phyloP scores from a whole-genome alignment of 2,329 filamentous ascomycete species.

The Setomelanomma holmii region DNA sequence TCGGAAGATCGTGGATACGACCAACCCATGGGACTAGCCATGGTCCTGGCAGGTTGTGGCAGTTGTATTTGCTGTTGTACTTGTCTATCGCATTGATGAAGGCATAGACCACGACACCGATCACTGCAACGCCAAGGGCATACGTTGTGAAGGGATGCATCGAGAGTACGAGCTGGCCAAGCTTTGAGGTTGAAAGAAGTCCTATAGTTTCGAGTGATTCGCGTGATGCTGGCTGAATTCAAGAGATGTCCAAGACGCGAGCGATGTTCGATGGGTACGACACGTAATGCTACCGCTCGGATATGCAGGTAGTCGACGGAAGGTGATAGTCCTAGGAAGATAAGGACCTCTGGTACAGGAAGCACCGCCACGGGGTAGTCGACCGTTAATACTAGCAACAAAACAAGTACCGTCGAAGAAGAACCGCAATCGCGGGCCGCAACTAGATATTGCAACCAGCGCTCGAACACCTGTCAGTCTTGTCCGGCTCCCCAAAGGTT shows the following conservation, averaged over 20 bases:
- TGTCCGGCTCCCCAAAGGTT: slow-evolving; percentile 32
- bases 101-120: slow-evolving; percentile 46
- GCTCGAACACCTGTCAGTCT: slow-evolving; percentile 7
- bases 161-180: slow-evolving; percentile 2
- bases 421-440: slow-evolving; percentile 8
- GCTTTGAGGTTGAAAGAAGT: background rate
- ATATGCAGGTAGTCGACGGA: slow-evolving; percentile 1
- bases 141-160: slow-evolving; percentile 53
- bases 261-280: background rate
- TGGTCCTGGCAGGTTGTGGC: slow-evolving; percentile 51
- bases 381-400: slow-evolving; percentile 1
- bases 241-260: background rate
- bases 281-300: background rate
- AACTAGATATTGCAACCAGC: slow-evolving; percentile 25
- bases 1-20: slow-evolving; percentile 46
- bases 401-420: slow-evolving; percentile 6
- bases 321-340: background rate
- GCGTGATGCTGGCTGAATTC: background rate
- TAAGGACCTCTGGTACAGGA: background rate
- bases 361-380: slow-evolving; percentile 1
- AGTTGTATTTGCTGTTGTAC: slow-evolving; percentile 48
- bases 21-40: slow-evolving; percentile 47
- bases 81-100: slow-evolving; percentile 44
- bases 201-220: background rate
- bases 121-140: slow-evolving; percentile 44